Evolutionary conservation across 176 grass and related monocot genomes (phyloP).

Genomic region (Tuctoria greenei): DNA sequence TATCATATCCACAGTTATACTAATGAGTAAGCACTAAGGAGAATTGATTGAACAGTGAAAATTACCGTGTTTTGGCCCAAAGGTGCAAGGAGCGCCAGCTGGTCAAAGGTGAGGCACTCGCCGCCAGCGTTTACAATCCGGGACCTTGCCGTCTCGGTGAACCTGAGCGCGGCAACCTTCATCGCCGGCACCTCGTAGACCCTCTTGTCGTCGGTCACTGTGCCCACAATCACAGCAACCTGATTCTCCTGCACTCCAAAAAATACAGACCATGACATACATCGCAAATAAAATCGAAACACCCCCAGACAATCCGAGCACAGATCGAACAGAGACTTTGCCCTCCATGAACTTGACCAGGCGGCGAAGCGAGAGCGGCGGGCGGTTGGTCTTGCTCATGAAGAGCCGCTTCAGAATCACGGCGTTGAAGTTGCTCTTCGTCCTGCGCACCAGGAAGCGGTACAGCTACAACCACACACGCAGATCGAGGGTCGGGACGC

Average conservation of each 20-base stretch:
- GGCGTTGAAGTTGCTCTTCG: slow-evolving; percentile 67
- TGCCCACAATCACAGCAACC: slow-evolving; percentile 69
- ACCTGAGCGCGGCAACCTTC: slow-evolving; percentile 80
- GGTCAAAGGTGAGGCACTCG: slow-evolving; percentile 77
- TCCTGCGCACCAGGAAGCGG: slow-evolving; percentile 87
- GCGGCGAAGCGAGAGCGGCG: slow-evolving; percentile 65
- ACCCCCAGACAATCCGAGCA: neutral
- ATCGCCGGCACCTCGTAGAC: slow-evolving; percentile 75
- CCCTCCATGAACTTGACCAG: slow-evolving; percentile 70
- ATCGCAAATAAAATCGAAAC: neutral
- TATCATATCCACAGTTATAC: neutral
- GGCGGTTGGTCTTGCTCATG: slow-evolving; percentile 86
- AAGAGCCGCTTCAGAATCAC: slow-evolving; percentile 79
- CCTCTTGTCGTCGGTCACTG: slow-evolving; percentile 76
- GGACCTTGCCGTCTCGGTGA: slow-evolving; percentile 76
- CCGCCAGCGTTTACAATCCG: slow-evolving; percentile 71
- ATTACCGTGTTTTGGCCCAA: slow-evolving; percentile 72
- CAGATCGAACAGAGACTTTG: slow-evolving; percentile 28
- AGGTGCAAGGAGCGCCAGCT: slow-evolving; percentile 64
- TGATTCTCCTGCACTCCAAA: slow-evolving; percentile 50
- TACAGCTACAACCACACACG: slow-evolving; percentile 45
- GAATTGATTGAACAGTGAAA: neutral
- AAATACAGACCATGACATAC: neutral
- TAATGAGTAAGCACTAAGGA: neutral
- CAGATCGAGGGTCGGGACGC: neutral